Evolutionary conservation across 768 basidiomycete species (phyloP).

Genomic region (Mycena leptocephala): DNA sequence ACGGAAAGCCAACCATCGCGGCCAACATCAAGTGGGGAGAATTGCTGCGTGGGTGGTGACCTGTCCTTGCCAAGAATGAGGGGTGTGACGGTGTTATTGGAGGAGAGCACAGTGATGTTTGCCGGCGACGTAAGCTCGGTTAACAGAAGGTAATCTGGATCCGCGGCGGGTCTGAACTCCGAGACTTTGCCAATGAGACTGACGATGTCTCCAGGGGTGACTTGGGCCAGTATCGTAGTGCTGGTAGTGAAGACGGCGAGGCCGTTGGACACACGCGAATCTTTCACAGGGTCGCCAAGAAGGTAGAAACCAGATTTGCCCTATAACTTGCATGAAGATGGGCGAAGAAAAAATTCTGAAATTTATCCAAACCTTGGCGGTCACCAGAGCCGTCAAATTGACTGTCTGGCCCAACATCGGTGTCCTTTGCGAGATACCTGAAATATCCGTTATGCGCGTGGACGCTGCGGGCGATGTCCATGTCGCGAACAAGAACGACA

Average conservation of each 20-base stretch:
- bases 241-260: conserved; percentile 65
- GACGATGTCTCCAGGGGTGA: conserved; percentile 65
- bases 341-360: not conserved
- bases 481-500: conserved; percentile 45
- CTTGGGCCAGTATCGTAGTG: conserved; percentile 52
- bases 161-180: conserved; percentile 64
- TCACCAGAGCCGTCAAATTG: conserved; percentile 66
- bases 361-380: conserved; percentile 61
- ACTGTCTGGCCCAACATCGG: conserved; percentile 64
- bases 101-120: conserved; percentile 61
- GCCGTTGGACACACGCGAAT: conserved; percentile 67
- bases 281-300: conserved; percentile 48
- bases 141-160: conserved; percentile 63
- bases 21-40: conserved; percentile 67
- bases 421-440: conserved; percentile 65
- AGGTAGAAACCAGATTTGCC: conserved; percentile 27
- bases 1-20: conserved; percentile 70
- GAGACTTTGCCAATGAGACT: conserved; percentile 54
- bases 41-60: conserved; percentile 65
- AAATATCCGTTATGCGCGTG: conserved; percentile 66
- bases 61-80: conserved; percentile 69
- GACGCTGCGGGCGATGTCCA: conserved; percentile 48
- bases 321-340: not conserved
- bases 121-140: conserved; percentile 67
- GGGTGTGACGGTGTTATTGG: conserved; percentile 62